Base-by-base conservation (phyloP, 176 grass and related monocot genomes). In the Tuctoria greenei region DNA sequence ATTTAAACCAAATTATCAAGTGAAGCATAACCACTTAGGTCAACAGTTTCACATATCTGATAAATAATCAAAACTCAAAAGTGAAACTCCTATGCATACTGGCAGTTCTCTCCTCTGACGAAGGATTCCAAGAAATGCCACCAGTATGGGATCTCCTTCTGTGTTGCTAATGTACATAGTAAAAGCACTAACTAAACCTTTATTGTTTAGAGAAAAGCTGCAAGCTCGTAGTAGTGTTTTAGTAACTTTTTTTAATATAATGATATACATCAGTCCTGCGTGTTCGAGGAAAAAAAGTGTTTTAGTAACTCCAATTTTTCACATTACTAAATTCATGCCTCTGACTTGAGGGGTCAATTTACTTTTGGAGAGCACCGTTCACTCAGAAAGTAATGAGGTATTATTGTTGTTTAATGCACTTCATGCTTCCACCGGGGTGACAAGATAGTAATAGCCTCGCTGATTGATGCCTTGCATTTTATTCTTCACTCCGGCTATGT, bases 391-490 rank as follows among this genome's bases (percentile, higher is more conserved):
- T 51, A 18, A 8, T 10, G 51, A 59, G 38, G 14, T 61, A n/a
- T 21, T 38, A 49, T 71, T 63, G 34, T 63, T 72, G 36, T 14
- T 46, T 3, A 20, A 39, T 63, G 9, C 24, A 14, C 18, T 20
- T 79, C 18, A 5, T 37, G n/a, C 23, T 39, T 34, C n/a, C 31
- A 39, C n/a, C 18, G 23, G 12, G 20, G 36, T 5, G 34, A 10
- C 31, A 77, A 10, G 36, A 49, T 78, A 55, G 52, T 74, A 41
- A 37, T 4, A 7, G 20, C 46, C 17, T 65, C 6, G 4, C 51
- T 81, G 35, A 13, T 43, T 65, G 62, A 42, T 64, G 37, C 23
- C 12, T 51, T 63, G 14, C 34, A 11, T 76, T 69, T 69, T 62
- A 6, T 76, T 83, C 54, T 62, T 51, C 21, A 58, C 10, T 67